A percentile compares a stretch with the other conserved stretches of the same genome.
These are phyloP conservation scores for Tilletiopsis washingtonensis DNA, from an alignment of 1,284 basidiomycete species.

Conservation along the genomic window DNA sequence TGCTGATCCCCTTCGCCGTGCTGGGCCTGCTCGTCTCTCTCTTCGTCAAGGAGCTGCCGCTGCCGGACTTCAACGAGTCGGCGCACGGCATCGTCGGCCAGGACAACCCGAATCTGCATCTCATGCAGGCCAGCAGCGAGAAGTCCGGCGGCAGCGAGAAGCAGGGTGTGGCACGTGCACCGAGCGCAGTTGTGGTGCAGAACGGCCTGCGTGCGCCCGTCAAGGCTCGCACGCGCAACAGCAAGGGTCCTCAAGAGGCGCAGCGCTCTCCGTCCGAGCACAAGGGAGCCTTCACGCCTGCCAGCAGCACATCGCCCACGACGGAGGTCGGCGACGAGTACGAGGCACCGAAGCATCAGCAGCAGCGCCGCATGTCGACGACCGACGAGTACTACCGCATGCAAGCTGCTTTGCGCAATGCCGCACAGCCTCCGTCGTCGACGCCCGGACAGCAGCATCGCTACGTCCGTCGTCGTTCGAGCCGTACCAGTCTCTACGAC, in stretches of 20 bases:
- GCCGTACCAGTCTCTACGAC: neutral
- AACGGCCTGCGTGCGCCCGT: neutral
- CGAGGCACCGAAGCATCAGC: neutral
- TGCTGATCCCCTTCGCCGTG: constrained; percentile 18
- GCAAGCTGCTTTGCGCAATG: neutral
- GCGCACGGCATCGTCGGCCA: constrained; percentile 5
- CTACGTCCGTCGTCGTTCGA: neutral
- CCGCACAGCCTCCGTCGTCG: neutral
- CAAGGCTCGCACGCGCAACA: neutral
- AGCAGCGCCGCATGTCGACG: neutral
- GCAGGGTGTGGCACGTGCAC: neutral
- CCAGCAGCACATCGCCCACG: neutral
- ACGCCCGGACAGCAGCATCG: too few species aligned
- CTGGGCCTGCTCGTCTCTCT: constrained; percentile 19
- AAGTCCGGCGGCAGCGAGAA: neutral
- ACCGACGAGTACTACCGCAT: neutral
- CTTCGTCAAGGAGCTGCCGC: constrained; percentile 23
- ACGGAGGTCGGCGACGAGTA: too few species aligned
- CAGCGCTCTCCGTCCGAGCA: neutral
- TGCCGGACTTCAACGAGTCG: constrained; percentile 20
- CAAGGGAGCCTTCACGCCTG: neutral
- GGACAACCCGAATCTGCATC: neutral
- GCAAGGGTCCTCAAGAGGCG: neutral
- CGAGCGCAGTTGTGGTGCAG: neutral
- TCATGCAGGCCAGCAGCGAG: neutral